Evolutionary conservation across 2,329 filamentous ascomycete species (phyloP).

Genomic region (Clarireedia paspali): DNA sequence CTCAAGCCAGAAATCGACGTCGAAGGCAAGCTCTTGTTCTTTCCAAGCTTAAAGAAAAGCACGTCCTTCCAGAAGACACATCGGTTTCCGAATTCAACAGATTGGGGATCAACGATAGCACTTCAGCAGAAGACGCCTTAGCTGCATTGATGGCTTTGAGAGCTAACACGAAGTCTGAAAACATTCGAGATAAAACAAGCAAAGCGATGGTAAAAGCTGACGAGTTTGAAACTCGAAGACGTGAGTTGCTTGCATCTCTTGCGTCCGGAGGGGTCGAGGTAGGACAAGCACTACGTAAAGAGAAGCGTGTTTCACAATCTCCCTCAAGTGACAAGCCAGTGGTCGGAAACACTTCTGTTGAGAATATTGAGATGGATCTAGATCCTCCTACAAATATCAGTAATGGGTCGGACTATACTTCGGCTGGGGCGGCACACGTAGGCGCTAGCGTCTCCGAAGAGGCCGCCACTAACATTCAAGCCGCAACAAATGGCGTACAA

Average conservation of each 20-base stretch:
- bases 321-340: not conserved
- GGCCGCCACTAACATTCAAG: not conserved
- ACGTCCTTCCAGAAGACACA: constrained; percentile 42
- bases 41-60: constrained; percentile 43
- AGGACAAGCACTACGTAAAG: constrained; percentile 23
- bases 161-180: constrained; percentile 3
- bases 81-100: constrained; percentile 40
- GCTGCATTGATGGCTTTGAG: constrained; percentile 19
- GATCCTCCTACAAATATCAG: not conserved
- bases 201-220: constrained; percentile 18
- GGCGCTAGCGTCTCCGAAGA: not conserved
- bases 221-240: constrained; percentile 43
- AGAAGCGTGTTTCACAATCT: not conserved
- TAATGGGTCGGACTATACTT: too few species aligned
- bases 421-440: too few species aligned
- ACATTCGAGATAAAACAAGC: not conserved
- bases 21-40: constrained; percentile 42
- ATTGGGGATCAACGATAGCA: constrained; percentile 27
- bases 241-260: constrained; percentile 44
- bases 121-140: constrained; percentile 18
- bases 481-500: not conserved
- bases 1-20: constrained; percentile 48
- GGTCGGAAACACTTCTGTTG: not conserved
- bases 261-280: constrained; percentile 45
- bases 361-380: not conserved